These are phyloP conservation scores for Puccinia coronata DNA, from an alignment of 1,284 basidiomycete genomes.

Conservation along the genomic window DNA sequence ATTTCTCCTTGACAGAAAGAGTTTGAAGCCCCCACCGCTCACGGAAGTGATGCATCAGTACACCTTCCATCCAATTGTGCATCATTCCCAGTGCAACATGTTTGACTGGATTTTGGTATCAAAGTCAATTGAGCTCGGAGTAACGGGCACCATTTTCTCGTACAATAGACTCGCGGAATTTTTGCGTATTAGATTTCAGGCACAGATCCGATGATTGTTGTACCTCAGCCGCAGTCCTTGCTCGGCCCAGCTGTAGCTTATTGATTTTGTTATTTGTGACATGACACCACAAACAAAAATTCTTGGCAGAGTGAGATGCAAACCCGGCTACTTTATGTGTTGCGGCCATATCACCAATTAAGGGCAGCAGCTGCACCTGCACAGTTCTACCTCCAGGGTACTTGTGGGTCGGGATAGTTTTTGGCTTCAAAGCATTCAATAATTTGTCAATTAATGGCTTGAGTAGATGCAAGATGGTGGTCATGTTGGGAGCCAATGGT, in stretches of 20 bases:
- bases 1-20: not conserved
- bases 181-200: not conserved
- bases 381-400: not conserved
- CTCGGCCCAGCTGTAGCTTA: not conserved
- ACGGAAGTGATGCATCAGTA: constrained; percentile 31
- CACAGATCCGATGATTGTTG: not conserved
- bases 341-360: constrained; percentile 26
- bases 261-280: not conserved
- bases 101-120: constrained; percentile 6
- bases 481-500: not conserved
- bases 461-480: constrained; percentile 3
- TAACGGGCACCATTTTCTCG: not conserved
- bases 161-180: not conserved
- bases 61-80: constrained; percentile 43
- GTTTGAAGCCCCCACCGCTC: constrained; percentile 32
- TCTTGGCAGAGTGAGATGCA: not conserved
- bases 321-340: constrained; percentile 35
- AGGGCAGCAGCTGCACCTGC: not conserved
- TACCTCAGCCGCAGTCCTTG: not conserved
- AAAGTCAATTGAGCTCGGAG: constrained; percentile 22
- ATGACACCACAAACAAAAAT: constrained; percentile 9
- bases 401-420: not conserved
- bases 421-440: not conserved
- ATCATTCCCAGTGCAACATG: constrained; percentile 31
- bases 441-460: constrained; percentile 8